Evolutionary conservation across 306 rosid genomes (phyloP), one percentile per base, ranked within the genome.

Genomic region (barrel medic (Medicago truncatula)): DNA sequence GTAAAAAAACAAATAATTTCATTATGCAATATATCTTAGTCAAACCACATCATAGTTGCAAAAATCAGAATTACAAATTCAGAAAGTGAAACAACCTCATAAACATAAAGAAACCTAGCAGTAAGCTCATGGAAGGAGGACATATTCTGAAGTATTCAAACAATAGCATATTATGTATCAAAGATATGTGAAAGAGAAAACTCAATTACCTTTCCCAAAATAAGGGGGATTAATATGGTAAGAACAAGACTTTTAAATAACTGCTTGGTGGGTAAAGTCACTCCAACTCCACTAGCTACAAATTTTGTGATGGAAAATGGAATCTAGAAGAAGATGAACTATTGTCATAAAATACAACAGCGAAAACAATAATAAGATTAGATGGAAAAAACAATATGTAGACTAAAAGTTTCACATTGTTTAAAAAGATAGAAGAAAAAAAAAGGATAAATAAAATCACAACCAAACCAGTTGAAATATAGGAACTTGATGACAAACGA

Each of bases 201-300:
- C 39, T 39, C 31, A 36, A 75, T 80, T 81, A 94, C 98, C 98
- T 94, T 94, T 77, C 97, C 98, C 78, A 94, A 76, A 68, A 89
- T 83, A 76, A 94, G 86, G 59, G 98, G 98, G 65, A 88, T 67
- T 81, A 92, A 80, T 80, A 94, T 86, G 47, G 88, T 88, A 63
- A 85, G 79, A 54, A 90, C 85, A 49, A 94, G 96, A 85, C 93
- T 92, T 85, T 78, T 87, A 71, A 92, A 84, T 60, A 94, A 87
- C 63, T 94, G 92, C 84, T 86, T 75, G 41, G 96, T 90, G 61
- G 98, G 98, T 84, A 94, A 76, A 69, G 92, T 43, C 43, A 90
- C 84, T 76, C 97, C 98, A 85, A 87, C 94, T 83, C 98, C 98
- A 71, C 40, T 85, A 66, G 97, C 97, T 74, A 95, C 74, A 82